A percentile compares a stretch with the other conserved stretches of the same genome.
phyloP scores from a whole-genome alignment of 1,284 basidiomycete species.

The Meira miltonrushii region DNA sequence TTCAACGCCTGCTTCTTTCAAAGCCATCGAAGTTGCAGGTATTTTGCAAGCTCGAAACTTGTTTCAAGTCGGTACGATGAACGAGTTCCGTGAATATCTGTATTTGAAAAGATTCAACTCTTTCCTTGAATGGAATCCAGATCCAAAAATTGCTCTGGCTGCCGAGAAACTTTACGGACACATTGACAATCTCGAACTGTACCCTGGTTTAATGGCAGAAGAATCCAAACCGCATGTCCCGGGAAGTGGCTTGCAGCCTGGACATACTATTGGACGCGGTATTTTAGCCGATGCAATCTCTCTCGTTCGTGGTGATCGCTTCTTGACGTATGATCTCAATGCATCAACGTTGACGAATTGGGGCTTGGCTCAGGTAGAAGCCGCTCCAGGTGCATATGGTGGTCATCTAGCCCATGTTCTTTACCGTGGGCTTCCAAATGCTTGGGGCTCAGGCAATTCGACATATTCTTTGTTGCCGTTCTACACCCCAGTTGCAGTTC shows the following conservation, averaged over 20 bases:
- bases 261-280: conserved; percentile 76
- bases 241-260: conserved; percentile 70
- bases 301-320: conserved; percentile 74
- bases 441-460: conserved; percentile 50
- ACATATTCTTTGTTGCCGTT: conserved; percentile 80
- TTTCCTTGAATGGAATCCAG: conserved; percentile 74
- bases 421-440: conserved; percentile 64
- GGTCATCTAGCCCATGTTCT: conserved; percentile 58
- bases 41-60: conserved; percentile 65
- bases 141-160: conserved; percentile 65
- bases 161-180: conserved; percentile 61
- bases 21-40: conserved; percentile 73
- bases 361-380: conserved; percentile 33
- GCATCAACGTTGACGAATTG: conserved; percentile 66
- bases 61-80: conserved; percentile 79
- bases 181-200: conserved; percentile 74
- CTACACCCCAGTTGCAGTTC: conserved; percentile 59
- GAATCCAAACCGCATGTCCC: conserved; percentile 69
- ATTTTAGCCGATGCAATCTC: conserved; percentile 80
- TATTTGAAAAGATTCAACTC: conserved; percentile 25
- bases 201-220: conserved; percentile 59
- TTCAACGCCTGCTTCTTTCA: conserved; percentile 68
- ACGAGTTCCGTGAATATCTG: conserved; percentile 67
- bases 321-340: conserved; percentile 75
- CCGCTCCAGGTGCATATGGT: conserved; percentile 54